A percentile compares a stretch with the other conserved stretches of the same genome.
phyloP scores from a whole-genome alignment of 768 basidiomycete species.

The Trametopsis cervina region DNA sequence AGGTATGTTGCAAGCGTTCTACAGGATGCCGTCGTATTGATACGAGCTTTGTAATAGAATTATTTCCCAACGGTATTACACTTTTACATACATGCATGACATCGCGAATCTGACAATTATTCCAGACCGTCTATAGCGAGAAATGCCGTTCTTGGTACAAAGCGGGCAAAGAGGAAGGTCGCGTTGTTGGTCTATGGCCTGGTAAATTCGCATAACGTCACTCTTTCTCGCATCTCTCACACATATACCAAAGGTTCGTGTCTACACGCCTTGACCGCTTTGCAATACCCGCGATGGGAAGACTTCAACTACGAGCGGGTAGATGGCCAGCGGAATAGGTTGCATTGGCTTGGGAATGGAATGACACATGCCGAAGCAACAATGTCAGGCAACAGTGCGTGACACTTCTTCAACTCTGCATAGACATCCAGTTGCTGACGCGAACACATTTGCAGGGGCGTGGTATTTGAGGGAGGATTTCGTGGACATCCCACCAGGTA shows the following conservation, averaged over 20 bases:
- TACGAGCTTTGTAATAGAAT: constrained; percentile 24
- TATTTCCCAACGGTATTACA: constrained; percentile 38
- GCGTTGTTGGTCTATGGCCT: constrained; percentile 53
- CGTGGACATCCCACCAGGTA: constrained; percentile 40
- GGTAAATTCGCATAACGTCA: constrained; percentile 26
- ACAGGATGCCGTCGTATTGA: neutral
- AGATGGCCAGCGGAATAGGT: constrained; percentile 36
- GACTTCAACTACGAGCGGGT: constrained; percentile 48
- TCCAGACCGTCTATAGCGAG: constrained; percentile 49
- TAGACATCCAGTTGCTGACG: neutral
- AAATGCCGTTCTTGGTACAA: constrained; percentile 65
- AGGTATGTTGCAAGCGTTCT: constrained; percentile 28
- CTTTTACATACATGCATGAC: neutral
- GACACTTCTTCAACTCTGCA: neutral
- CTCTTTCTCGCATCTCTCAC: neutral
- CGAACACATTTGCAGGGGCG: constrained; percentile 28
- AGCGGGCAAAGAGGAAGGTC: constrained; percentile 49
- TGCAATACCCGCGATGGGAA: constrained; percentile 57
- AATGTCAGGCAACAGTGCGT: constrained; percentile 24
- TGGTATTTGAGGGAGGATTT: constrained; percentile 37
- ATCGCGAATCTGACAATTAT: neutral
- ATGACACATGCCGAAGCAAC: constrained; percentile 46
- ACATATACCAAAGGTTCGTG: constrained; percentile 34
- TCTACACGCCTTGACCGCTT: constrained; percentile 40
- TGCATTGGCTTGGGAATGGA: constrained; percentile 58